Evolutionary conservation across 2,329 filamentous ascomycete genomes (phyloP).

Genomic region (Phoma sp.): DNA sequence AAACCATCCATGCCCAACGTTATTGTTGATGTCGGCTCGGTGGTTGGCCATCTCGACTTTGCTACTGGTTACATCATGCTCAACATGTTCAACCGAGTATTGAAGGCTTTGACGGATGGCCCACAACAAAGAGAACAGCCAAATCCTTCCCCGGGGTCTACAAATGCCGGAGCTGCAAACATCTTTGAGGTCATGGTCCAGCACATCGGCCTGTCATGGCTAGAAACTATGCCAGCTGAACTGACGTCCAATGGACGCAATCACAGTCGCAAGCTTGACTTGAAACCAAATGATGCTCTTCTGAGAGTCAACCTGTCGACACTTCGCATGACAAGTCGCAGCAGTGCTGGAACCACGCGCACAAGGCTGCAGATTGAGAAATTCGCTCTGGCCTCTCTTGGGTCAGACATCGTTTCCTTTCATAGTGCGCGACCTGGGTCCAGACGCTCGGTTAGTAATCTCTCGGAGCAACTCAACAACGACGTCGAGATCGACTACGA

Average conservation of each 20-base stretch:
- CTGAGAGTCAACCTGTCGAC: conserved; percentile 31
- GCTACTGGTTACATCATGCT: conserved; percentile 45
- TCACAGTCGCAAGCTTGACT: conserved; percentile 24
- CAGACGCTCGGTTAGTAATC: conserved; percentile 28
- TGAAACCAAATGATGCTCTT: conserved; percentile 38
- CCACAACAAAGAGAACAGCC: conserved; percentile 4
- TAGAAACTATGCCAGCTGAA: conserved; percentile 38
- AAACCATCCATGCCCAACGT: conserved; percentile 26
- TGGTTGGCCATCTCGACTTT: conserved; percentile 44
- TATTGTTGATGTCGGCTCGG: conserved; percentile 43
- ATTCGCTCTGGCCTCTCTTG: conserved; percentile 56
- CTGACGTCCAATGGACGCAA: conserved; percentile 19
- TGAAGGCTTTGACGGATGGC: conserved; percentile 28
- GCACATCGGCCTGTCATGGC: conserved; percentile 40
- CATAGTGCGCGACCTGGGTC: conserved; percentile 41
- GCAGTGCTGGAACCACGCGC: conserved; percentile 16
- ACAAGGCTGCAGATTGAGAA: conserved; percentile 47
- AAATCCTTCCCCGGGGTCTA: neutral
- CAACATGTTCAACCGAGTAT: conserved; percentile 35
- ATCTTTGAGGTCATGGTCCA: conserved; percentile 34
- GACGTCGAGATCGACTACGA: conserved; percentile 45
- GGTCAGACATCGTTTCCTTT: conserved; percentile 60
- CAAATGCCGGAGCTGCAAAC: neutral
- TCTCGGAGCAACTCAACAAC: conserved; percentile 32
- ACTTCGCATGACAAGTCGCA: conserved; percentile 34